A percentile compares a stretch with the other conserved stretches of the same genome.
These are phyloP conservation scores for Gastrolobium bilobum DNA, from an alignment of 306 rosid species.

Conservation along the genomic window DNA sequence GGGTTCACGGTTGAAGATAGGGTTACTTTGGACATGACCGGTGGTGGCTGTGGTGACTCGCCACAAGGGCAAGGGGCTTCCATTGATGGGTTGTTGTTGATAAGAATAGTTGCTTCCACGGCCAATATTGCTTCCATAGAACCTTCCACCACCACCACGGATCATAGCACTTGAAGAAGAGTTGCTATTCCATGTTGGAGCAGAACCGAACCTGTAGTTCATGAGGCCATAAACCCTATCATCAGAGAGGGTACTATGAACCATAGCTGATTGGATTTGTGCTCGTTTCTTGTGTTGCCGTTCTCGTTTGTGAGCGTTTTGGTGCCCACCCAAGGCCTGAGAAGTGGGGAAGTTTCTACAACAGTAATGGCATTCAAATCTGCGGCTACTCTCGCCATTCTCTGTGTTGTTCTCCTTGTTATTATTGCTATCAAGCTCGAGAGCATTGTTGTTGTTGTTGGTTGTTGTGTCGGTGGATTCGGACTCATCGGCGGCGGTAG, in stretches of 20 bases:
- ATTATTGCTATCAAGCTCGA: conserved; percentile 30
- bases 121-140: conserved; percentile 62
- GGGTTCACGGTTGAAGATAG: conserved; percentile 62
- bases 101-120: conserved; percentile 61
- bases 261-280: conserved; percentile 79
- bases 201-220: conserved; percentile 63
- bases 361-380: conserved; percentile 91
- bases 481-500: conserved; percentile 37
- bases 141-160: conserved; percentile 46
- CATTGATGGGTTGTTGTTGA: conserved; percentile 65
- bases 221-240: conserved; percentile 64
- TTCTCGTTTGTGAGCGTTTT: conserved; percentile 90
- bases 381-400: conserved; percentile 61
- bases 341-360: conserved; percentile 91
- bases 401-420: conserved; percentile 13
- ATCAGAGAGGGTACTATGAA: conserved; percentile 59
- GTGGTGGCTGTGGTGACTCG: conserved; percentile 59
- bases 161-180: neutral
- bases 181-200: conserved; percentile 61
- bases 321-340: conserved; percentile 95
- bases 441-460: conserved; percentile 19
- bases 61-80: conserved; percentile 78
- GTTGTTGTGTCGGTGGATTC: conserved; percentile 48
- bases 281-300: conserved; percentile 87
- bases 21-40: conserved; percentile 54